Evolutionary conservation across 208 protist species (phyloP), one percentile per base, ranked within the genome.

Genomic region (Dictyostelium gargantuum): DNA sequence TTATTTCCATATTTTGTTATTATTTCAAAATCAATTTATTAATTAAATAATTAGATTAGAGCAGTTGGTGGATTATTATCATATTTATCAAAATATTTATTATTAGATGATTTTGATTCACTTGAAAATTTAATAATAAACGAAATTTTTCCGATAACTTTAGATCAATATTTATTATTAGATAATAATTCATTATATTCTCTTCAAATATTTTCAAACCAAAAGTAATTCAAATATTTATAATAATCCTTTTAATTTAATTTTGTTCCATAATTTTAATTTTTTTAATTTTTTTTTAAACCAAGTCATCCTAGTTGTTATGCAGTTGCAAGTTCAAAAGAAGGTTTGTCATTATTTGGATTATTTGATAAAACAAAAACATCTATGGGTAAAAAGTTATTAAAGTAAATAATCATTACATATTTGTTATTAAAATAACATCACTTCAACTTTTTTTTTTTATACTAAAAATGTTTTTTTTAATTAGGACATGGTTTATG

Each of bases 151-250:
- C n/a, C 19, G 13, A 61, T 86, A 38, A 19, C 48, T 19, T 86
- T 86, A 19, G 66, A 86, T 46, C 44, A 63, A 38, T 86, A 61
- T 70, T 63, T 86, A 63, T n/a, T 63, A 46, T 61, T 86, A n/a
- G 66, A 86, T 63, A 50, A 29, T 9, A 86, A 86, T 63, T 35
- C 63, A 1, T 38, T 86, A 35, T 63, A 77, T 86, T 86, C 81
- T 21, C n/a, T 86, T 46, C 81, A 86, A 58, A 86, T 86, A n/a
- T 86, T 86, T 48, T 29, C 44, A 29, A 75, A 86, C n/a, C 48
- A 86, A 46, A 73, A 73, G 77, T 70, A 82, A 15, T 29, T n/a
- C n/a, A n/a, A n/a, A n/a, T n/a, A n/a, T n/a, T n/a, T n/a, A 56
- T 79, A 56, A 79, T 63, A 44, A 17, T 50, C 29, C 38, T 50